Percentiles rank a stretch among this genome's conserved stretches.
phyloP scores from a whole-genome alignment of 192 early-diverging fungal genomes.

The Podochytrium sp. region DNA sequence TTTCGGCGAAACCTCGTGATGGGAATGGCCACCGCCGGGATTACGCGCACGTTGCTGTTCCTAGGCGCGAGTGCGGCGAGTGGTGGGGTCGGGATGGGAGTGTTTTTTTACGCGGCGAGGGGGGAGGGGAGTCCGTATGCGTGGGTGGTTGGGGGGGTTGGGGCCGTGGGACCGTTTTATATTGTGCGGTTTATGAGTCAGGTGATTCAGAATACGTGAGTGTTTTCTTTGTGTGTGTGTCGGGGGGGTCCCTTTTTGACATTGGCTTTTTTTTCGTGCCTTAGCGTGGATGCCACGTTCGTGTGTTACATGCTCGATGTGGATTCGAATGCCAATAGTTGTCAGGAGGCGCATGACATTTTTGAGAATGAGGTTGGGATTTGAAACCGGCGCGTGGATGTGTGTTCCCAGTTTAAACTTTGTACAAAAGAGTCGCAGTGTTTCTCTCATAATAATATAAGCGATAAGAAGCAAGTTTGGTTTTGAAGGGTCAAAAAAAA shows the following conservation, averaged over 20 bases:
- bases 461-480: too few relatives aligned
- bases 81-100: slow-evolving; percentile 56
- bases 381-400: too few relatives aligned
- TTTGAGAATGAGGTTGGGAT: slow-evolving; percentile 37
- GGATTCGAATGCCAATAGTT: slow-evolving; percentile 55
- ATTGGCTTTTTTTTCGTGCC: not conserved
- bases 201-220: slow-evolving; percentile 78
- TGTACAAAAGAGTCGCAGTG: too few relatives aligned
- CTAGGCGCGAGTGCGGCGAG: slow-evolving; percentile 64
- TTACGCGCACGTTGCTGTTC: slow-evolving; percentile 59
- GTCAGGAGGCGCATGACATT: slow-evolving; percentile 48
- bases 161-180: slow-evolving; percentile 65
- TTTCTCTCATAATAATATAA: too few relatives aligned
- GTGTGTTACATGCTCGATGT: slow-evolving; percentile 82
- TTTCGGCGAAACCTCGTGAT: slow-evolving; percentile 77
- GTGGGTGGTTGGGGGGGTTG: slow-evolving; percentile 62
- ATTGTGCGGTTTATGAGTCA: slow-evolving; percentile 69
- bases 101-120: slow-evolving; percentile 53
- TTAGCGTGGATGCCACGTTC: slow-evolving; percentile 76
- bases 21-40: slow-evolving; percentile 60
- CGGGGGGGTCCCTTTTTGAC: too few relatives aligned
- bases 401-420: too few relatives aligned
- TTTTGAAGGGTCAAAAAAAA: too few relatives aligned
- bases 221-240: not conserved
- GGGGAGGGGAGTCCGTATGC: slow-evolving; percentile 57